phyloP scores from a whole-genome alignment of 345 rosid species.

The Noccaea caerulescens region DNA sequence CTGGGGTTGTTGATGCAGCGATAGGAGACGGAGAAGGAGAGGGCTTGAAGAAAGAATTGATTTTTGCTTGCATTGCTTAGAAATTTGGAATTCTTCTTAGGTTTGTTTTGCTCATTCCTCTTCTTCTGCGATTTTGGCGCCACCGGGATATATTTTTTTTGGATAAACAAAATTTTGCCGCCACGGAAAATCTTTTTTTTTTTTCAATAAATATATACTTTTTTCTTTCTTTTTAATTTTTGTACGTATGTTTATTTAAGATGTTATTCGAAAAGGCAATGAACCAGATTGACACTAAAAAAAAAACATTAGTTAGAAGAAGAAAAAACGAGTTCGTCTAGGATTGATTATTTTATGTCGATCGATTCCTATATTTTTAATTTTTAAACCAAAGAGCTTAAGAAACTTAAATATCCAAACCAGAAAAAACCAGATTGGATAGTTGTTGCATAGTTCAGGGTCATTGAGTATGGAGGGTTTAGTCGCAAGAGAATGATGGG shows the following conservation, averaged over 20 bases:
- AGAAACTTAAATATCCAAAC: background rate
- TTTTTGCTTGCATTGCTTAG: conserved; percentile 66
- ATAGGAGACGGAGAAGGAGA: conserved; percentile 38
- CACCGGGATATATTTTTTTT: background rate
- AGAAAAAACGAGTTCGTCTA: no score
- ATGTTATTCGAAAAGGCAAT: no score
- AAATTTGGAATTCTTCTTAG: background rate
- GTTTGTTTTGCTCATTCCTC: conserved; percentile 13
- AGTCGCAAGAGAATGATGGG: background rate
- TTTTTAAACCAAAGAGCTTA: no score
- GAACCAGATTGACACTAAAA: no score
- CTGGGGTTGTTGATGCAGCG: conserved; percentile 20
- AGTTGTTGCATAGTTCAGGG: background rate
- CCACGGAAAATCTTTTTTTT: background rate
- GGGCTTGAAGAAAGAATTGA: conserved; percentile 74
- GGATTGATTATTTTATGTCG: no score
- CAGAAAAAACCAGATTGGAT: no score
- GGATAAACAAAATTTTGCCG: background rate
- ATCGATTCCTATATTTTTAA: no score
- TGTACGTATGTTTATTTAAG: no score
- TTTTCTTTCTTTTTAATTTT: no score
- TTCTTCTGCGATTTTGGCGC: conserved; percentile 34
- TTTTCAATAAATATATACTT: background rate
- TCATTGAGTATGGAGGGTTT: background rate
- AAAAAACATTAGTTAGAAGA: no score